Conservation (phyloP, 1,284 basidiomycete genomes). For the Rhodotorula sp. region DNA sequence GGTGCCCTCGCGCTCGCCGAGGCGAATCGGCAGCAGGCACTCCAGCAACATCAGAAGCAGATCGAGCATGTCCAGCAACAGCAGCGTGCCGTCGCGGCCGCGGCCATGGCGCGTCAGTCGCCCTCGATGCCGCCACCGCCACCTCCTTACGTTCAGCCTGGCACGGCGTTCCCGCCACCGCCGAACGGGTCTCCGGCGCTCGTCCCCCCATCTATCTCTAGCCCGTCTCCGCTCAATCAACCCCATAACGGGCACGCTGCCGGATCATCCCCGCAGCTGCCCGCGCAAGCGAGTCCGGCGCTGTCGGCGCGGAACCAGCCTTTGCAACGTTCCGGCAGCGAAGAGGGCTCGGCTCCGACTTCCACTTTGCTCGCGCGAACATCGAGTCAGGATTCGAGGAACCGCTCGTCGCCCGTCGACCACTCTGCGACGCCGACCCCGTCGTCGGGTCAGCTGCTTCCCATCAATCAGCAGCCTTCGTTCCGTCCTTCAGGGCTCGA, state of each 20-base stretch:
- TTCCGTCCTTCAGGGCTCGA: neutral
- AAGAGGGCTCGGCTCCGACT: neutral
- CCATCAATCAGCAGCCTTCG: too few species aligned
- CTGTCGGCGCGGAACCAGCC: neutral
- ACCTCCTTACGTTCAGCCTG: neutral
- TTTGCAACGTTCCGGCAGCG: neutral
- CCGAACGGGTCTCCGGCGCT: too few species aligned
- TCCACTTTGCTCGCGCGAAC: neutral
- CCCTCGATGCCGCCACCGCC: conserved; percentile 4
- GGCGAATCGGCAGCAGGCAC: conserved; percentile 40
- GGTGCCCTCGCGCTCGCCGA: conserved; percentile 45
- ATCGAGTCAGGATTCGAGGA: neutral
- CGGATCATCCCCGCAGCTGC: neutral
- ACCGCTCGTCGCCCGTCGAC: neutral
- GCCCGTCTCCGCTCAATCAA: neutral
- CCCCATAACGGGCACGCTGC: too few species aligned
- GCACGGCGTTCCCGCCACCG: neutral
- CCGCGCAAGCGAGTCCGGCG: neutral
- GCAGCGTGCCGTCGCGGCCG: neutral
- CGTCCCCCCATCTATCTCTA: neutral
- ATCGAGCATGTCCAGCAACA: conserved; percentile 1
- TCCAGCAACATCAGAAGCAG: conserved; percentile 22
- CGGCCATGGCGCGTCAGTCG: neutral
- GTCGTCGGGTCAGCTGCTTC: neutral
- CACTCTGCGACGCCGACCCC: neutral